phyloP scores from a whole-genome alignment of 2,329 filamentous ascomycete genomes.

The Aspergillus sp. region DNA sequence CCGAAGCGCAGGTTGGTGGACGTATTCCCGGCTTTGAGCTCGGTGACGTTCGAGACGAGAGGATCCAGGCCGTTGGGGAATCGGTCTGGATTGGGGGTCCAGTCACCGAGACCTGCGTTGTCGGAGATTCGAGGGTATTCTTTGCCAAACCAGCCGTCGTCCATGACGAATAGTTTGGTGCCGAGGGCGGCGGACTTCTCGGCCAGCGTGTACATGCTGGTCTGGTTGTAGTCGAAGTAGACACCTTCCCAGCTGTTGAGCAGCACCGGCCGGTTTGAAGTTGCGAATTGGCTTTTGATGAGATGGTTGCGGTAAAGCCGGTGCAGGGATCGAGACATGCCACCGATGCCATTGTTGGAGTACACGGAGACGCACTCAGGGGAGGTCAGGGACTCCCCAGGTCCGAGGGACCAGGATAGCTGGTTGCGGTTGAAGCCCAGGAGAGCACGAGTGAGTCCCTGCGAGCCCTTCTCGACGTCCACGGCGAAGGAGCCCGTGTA shows the following conservation, averaged over 20 bases:
- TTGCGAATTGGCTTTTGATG: slow-evolving; percentile 57
- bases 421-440: slow-evolving; percentile 63
- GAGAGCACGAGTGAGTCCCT: slow-evolving; percentile 60
- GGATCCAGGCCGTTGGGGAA: slow-evolving; percentile 59
- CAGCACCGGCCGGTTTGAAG: slow-evolving; percentile 53
- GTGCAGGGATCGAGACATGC: slow-evolving; percentile 63
- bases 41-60: slow-evolving; percentile 53
- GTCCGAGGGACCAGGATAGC: slow-evolving; percentile 56
- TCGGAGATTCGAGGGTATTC: slow-evolving; percentile 61
- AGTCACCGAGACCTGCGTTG: slow-evolving; percentile 61
- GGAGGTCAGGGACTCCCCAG: slow-evolving; percentile 58
- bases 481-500: slow-evolving; percentile 64
- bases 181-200: slow-evolving; percentile 59
- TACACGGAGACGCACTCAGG: slow-evolving; percentile 65
- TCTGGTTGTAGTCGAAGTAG: slow-evolving; percentile 58
- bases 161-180: slow-evolving; percentile 63
- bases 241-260: slow-evolving; percentile 68
- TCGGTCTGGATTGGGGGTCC: slow-evolving; percentile 57
- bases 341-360: slow-evolving; percentile 58
- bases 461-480: slow-evolving; percentile 62
- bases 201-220: slow-evolving; percentile 56
- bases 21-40: slow-evolving; percentile 49
- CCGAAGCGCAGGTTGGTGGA: slow-evolving; percentile 58
- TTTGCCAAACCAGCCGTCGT: slow-evolving; percentile 68
- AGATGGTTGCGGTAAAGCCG: slow-evolving; percentile 62